Percentiles rank a stretch among this genome's conserved stretches.
Conservation (phyloP, 2,329 filamentous ascomycete genomes). For the Orbilia ellipsospora region DNA sequence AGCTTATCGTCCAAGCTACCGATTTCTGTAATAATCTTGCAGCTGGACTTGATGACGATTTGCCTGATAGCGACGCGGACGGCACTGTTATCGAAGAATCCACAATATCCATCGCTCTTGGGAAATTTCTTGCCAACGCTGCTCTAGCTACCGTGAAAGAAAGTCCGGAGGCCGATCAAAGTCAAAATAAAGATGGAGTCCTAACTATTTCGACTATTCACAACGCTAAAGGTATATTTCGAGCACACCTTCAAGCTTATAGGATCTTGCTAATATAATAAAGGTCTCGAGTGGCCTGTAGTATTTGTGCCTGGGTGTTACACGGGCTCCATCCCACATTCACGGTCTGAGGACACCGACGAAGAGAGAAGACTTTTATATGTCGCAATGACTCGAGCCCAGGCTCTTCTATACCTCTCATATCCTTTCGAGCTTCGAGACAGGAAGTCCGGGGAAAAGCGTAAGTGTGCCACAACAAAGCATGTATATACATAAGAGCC, state of each 20-base stretch:
- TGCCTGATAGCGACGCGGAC: constrained; percentile 62
- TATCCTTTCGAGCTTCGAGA: constrained; percentile 72
- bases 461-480: constrained; percentile 62
- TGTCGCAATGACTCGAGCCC: constrained; percentile 94
- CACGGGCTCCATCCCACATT: constrained; percentile 89
- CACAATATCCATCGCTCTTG: constrained; percentile 65
- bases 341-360: constrained; percentile 82
- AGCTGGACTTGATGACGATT: constrained; percentile 63
- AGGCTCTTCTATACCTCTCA: constrained; percentile 86
- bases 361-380: constrained; percentile 92
- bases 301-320: constrained; percentile 93
- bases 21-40: constrained; percentile 71
- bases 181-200: constrained; percentile 66
- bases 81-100: constrained; percentile 33
- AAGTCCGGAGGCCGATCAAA: constrained; percentile 69
- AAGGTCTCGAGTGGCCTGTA: constrained; percentile 87
- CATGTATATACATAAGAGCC: constrained; percentile 28
- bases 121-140: constrained; percentile 89
- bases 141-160: constrained; percentile 81
- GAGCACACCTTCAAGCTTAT: neutral
- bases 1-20: constrained; percentile 81
- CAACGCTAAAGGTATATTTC: constrained; percentile 76
- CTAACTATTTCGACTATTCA: constrained; percentile 97
- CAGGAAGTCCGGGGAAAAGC: constrained; percentile 61
- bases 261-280: constrained; percentile 11